These are phyloP conservation scores for Solanum dulcamara DNA, from an alignment of 257 asterid genomes.

Conservation along the genomic window DNA sequence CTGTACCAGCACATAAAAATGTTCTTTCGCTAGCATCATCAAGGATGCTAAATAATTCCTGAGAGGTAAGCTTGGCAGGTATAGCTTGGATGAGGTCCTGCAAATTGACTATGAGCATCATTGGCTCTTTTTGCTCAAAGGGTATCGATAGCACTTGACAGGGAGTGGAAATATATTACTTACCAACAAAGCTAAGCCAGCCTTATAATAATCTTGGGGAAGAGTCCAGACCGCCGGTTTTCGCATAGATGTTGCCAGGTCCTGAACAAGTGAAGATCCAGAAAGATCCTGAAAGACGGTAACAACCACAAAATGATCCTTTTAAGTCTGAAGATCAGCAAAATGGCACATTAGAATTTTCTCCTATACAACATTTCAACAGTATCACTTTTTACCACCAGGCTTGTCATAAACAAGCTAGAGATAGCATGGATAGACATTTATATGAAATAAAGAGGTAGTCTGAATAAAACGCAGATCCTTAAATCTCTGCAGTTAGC, in stretches of 20 bases:
- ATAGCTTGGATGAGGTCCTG: slow-evolving; percentile 79
- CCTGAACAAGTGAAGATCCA: slow-evolving; percentile 45
- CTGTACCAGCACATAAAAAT: slow-evolving; percentile 85
- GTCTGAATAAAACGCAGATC: background rate
- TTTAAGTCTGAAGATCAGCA: background rate
- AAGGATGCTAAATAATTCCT: slow-evolving; percentile 69
- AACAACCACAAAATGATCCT: background rate
- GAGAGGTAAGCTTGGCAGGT: slow-evolving; percentile 54
- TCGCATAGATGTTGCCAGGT: slow-evolving; percentile 48
- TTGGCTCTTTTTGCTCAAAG: background rate
- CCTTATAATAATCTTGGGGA: slow-evolving; percentile 60
- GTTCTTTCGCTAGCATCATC: slow-evolving; percentile 95
- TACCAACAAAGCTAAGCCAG: slow-evolving; percentile 73
- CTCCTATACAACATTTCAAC: background rate
- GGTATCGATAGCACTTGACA: background rate
- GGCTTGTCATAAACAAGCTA: background rate
- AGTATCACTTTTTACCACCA: background rate
- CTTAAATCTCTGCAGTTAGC: background rate
- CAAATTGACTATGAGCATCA: slow-evolving; percentile 4
- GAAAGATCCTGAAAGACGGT: slow-evolving; percentile 42
- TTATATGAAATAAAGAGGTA: background rate
- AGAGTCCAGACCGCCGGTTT: slow-evolving; percentile 60
- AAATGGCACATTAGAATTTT: background rate
- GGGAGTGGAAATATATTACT: slow-evolving; percentile 4
- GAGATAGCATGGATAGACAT: background rate